phyloP scores from a whole-genome alignment of 1,284 basidiomycete genomes.

The Trametes polyzona region DNA sequence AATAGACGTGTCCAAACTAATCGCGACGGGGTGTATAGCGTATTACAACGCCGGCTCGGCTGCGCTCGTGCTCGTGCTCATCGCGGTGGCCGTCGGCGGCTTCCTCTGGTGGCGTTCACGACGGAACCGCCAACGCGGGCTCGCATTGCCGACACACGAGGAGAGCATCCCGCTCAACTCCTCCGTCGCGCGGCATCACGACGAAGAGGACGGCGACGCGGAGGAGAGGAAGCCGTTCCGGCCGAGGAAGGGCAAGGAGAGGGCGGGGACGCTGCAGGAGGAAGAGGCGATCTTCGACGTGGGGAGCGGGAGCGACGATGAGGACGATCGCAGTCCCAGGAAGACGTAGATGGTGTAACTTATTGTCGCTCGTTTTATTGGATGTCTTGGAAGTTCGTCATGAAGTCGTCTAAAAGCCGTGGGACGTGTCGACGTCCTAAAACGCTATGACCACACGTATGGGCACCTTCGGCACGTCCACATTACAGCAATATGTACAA shows the following conservation, averaged over 20 bases:
- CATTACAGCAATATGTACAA: too few relatives aligned
- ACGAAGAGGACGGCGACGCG: constrained; percentile 36
- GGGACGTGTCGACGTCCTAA: too few relatives aligned
- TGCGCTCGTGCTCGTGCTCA: constrained; percentile 78
- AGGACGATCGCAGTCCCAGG: constrained; percentile 33
- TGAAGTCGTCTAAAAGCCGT: too few relatives aligned
- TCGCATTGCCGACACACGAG: constrained; percentile 48
- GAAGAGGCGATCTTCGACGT: constrained; percentile 49
- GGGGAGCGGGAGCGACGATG: constrained; percentile 48
- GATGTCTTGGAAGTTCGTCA: not conserved
- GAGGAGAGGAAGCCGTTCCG: constrained; percentile 36
- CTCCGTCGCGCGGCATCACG: constrained; percentile 28
- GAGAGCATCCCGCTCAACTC: constrained; percentile 59
- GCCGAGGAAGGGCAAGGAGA: constrained; percentile 47
- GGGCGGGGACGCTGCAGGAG: constrained; percentile 36
- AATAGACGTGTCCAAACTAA: too few relatives aligned
- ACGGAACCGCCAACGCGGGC: constrained; percentile 42
- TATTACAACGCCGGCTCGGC: constrained; percentile 94
- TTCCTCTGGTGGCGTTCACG: constrained; percentile 78
- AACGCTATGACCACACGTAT: too few relatives aligned
- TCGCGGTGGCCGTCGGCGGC: constrained; percentile 70
- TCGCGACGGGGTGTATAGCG: constrained; percentile 45
- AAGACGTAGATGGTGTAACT: not conserved
- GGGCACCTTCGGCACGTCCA: too few relatives aligned
- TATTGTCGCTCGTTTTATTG: not conserved